These are phyloP conservation scores for Candida khao-thaluensis DNA, from an alignment of 805 yeast genomes.

Conservation along the genomic window DNA sequence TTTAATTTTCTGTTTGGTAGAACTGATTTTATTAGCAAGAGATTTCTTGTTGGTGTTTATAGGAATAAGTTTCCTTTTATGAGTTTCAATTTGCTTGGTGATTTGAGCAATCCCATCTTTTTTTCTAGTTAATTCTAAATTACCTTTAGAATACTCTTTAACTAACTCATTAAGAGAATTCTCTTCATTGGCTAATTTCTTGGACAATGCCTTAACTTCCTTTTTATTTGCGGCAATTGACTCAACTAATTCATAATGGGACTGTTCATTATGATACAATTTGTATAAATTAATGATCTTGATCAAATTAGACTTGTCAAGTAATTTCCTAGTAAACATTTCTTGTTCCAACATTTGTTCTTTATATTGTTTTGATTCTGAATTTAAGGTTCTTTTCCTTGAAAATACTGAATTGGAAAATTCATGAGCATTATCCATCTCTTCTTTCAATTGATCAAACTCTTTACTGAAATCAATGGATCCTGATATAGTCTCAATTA, in stretches of 20 bases:
- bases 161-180: slow-evolving; percentile 24
- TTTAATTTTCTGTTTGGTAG: slow-evolving; percentile 46
- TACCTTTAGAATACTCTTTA: slow-evolving; percentile 47
- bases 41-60: slow-evolving; percentile 55
- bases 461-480: slow-evolving; percentile 65
- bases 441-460: slow-evolving; percentile 63
- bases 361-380: slow-evolving; percentile 75
- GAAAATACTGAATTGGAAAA: slow-evolving; percentile 63
- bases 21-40: slow-evolving; percentile 44
- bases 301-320: slow-evolving; percentile 48
- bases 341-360: slow-evolving; percentile 75
- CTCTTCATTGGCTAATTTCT: slow-evolving; percentile 26
- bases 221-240: slow-evolving; percentile 33
- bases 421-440: slow-evolving; percentile 64
- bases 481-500: slow-evolving; percentile 84
- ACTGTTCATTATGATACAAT: slow-evolving; percentile 57
- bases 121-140: slow-evolving; percentile 41
- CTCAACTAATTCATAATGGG: slow-evolving; percentile 32
- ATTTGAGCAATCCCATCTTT: slow-evolving; percentile 37
- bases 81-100: slow-evolving; percentile 41
- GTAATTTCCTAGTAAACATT: slow-evolving; percentile 54
- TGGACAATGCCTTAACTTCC: slow-evolving; percentile 34
- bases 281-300: slow-evolving; percentile 58
- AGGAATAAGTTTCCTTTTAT: slow-evolving; percentile 57
- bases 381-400: slow-evolving; percentile 64